Conservation (phyloP, 2,329 filamentous ascomycete species). For the Ustulina deusta region DNA sequence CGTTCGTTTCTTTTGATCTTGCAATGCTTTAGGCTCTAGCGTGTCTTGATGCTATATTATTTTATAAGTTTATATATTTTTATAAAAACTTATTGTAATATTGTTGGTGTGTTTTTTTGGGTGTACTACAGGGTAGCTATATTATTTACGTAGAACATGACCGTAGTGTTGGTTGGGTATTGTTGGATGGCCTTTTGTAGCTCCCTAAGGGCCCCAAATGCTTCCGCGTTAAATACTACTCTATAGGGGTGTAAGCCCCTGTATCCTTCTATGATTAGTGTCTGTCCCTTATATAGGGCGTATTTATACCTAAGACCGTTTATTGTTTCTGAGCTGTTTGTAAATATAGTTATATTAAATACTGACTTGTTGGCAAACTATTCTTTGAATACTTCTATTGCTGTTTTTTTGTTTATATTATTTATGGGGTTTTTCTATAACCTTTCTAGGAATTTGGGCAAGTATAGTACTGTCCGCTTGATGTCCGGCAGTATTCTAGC, state of each 20-base stretch:
- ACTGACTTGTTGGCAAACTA: background rate
- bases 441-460: background rate
- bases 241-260: background rate
- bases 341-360: conserved; percentile 18
- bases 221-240: conserved; percentile 7
- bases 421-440: conserved; percentile 4
- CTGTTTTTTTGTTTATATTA: conserved; percentile 8
- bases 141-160: conserved; percentile 17
- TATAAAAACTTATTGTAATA: conserved; percentile 16
- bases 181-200: background rate
- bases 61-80: conserved; percentile 8
- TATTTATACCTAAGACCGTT: background rate
- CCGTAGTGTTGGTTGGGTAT: conserved; percentile 3
- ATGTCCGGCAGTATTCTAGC: too few species aligned
- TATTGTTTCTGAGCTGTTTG: conserved; percentile 8
- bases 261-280: background rate
- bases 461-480: conserved; percentile 6
- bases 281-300: conserved; percentile 1
- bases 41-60: background rate
- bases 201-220: background rate
- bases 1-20: conserved; percentile 2
- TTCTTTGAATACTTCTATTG: conserved; percentile 15
- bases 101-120: conserved; percentile 7
- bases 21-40: background rate
- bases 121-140: background rate